Base-by-base conservation (phyloP, 345 rosid genomes). In the Carallia brachiata region DNA sequence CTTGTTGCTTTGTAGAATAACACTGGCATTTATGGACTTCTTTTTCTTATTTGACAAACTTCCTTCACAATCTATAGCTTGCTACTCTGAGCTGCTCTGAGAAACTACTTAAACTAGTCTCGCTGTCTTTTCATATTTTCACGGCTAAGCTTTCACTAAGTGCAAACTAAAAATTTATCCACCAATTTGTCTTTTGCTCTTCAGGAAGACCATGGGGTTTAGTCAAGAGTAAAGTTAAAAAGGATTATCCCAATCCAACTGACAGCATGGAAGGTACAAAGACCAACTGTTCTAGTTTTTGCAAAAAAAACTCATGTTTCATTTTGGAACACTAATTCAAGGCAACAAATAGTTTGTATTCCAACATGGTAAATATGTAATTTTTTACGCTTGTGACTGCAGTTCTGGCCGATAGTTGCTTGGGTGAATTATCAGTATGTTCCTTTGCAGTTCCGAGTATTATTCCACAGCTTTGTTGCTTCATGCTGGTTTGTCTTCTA, bases 391-490 rank as follows among this genome's bases (percentile, higher is more conserved):
- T 54, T 50, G 53, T 36, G 71, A 65, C 63, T 69, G 79, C 96
- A 90, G 98, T 88, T 93, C 76, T 89, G 94, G 95, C 96, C 98
- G 37, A 70, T 91, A 66, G 88, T 89, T 65, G 91, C 92, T 64
- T 93, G 96, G 97, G 68, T 91, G 70, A 93, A 93, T 69, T 81
- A 91, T 65, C 94, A 86, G 78, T 93, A 86, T 66, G 76, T 93
- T 60, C 98, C 97, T 44, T 59, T 83, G 67, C 95, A 91, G 76
- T 86, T 88, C 72, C 94, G 98, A 0, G 98, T 93, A 60, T 12
- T 88, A 77, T 91, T 91, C 74, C 79, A 80, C 23, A 87, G 93
- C 81, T 85, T 88, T 48, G 69, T 88, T 39, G 94, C 82, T 67
- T 81, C 94, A 36, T 86, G 94, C 93, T 93, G 98, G 98, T 91